Base-by-base conservation (phyloP, 164 flowering plant genomes). In the Macadamia tetraphylla region DNA sequence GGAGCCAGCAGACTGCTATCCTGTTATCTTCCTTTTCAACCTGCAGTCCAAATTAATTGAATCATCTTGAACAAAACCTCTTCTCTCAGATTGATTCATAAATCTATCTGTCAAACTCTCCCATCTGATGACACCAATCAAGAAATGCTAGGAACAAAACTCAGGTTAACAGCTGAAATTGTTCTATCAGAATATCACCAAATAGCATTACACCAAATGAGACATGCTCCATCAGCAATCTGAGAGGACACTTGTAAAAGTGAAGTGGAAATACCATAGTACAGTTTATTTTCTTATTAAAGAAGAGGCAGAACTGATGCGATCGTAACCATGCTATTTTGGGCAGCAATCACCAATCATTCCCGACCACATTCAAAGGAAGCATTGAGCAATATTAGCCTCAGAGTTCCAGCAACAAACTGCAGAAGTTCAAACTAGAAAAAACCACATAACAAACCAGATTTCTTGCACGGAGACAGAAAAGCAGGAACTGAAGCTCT, bases 381-480 rank as follows among this genome's bases (percentile, higher is more conserved):
- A 61, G 52, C 71, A 60, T 32, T 31, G 60, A 23, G 59, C 49
- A 51, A 48, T 49, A 49, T 61, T 53, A 62, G 59, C 60, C 51
- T 13, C 9, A 29, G 6, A 6, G 60, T 61, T 29, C 40, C 60
- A 51, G 15, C 31, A 58, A 32, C 52, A 9, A 40, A 32, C 58
- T 65, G 51, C 30, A 32, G 58, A 48, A 71, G 64, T 58, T 49
- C 6, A 9, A 65, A 63, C 58, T 29, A 15, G 42, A 15, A 56
- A 0, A 44, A 17, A 23, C 40, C 60, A 69, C 4, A 5, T 56
- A 42, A 11, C 46, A 60, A 43, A 68, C 62, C 32, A 64, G n/a
- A 23, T 44, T 63, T 51, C 60, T 65, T 43, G 35, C 48, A 60
- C 1, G 46, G 35, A 3, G 51, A 40, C 66, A 30, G 58, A 65